Evolutionary conservation across 2,329 filamentous ascomycete genomes (phyloP).

Genomic region (Phialophora macrospora): DNA sequence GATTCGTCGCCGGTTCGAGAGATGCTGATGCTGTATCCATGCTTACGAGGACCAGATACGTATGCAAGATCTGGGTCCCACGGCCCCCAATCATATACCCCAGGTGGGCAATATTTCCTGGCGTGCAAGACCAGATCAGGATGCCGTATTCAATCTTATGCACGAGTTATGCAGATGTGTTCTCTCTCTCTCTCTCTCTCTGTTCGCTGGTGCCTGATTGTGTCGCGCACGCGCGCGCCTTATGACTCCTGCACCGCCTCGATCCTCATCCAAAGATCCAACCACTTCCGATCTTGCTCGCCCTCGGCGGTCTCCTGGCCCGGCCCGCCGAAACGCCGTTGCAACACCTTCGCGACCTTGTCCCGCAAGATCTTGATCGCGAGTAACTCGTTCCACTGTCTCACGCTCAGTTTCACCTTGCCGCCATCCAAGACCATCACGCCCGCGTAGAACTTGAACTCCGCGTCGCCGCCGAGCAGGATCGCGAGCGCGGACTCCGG

Average conservation of each 20-base stretch:
- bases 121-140: no score
- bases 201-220: neutral
- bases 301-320: constrained; percentile 17
- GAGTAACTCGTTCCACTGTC: constrained; percentile 88
- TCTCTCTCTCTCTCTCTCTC: no score
- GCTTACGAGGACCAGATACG: no score
- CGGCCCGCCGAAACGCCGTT: constrained; percentile 21
- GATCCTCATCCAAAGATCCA: constrained; percentile 34
- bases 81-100: no score
- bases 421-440: constrained; percentile 87
- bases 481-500: constrained; percentile 83
- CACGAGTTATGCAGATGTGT: no score
- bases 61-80: no score
- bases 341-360: constrained; percentile 23
- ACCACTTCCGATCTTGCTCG: constrained; percentile 22
- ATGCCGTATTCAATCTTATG: no score
- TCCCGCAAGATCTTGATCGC: constrained; percentile 79
- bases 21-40: no score
- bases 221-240: neutral
- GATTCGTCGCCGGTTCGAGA: no score
- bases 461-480: constrained; percentile 78
- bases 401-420: constrained; percentile 77
- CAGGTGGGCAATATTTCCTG: no score
- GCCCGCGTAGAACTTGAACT: constrained; percentile 87
- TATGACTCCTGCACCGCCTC: constrained; percentile 29